These are phyloP conservation scores for Penicillium egyptiacum DNA, from an alignment of 495 filamentous ascomycete species.

Conservation along the genomic window DNA sequence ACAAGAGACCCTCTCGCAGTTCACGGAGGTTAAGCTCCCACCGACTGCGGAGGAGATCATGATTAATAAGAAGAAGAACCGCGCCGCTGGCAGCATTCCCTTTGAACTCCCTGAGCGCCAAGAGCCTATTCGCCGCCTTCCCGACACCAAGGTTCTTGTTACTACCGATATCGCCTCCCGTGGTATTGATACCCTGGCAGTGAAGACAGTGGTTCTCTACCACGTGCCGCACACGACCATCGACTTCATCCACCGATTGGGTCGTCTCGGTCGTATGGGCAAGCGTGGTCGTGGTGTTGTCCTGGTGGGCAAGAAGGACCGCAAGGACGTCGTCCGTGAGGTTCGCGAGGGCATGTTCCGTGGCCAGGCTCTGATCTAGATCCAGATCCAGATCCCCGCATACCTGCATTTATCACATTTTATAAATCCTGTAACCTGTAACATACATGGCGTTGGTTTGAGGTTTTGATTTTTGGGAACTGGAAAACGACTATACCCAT, in stretches of 20 bases:
- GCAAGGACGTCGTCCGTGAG: conserved; percentile 87
- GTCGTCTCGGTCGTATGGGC: conserved; percentile 89
- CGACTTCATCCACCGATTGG: conserved; percentile 95
- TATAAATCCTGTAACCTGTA: conserved; percentile 32
- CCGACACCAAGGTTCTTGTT: conserved; percentile 86
- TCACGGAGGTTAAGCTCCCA: conserved; percentile 60
- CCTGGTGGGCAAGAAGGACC: conserved; percentile 82
- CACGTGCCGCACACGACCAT: conserved; percentile 95
- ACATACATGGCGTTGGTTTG: conserved; percentile 25
- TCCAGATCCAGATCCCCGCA: conserved; percentile 6
- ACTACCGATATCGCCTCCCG: conserved; percentile 90
- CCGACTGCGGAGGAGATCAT: conserved; percentile 44
- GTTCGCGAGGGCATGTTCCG: conserved; percentile 93
- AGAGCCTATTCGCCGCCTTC: conserved; percentile 36
- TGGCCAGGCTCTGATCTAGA: conserved; percentile 79
- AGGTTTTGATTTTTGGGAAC: conserved; percentile 13
- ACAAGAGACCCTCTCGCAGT: conserved; percentile 69
- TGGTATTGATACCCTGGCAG: conserved; percentile 92
- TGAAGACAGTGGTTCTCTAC: conserved; percentile 86
- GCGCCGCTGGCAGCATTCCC: conserved; percentile 34
- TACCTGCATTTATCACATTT: conserved; percentile 13
- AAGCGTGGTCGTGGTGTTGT: conserved; percentile 86
- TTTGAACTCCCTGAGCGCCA: conserved; percentile 29
- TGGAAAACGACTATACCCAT: conserved; percentile 24
- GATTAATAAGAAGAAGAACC: conserved; percentile 34